These are phyloP conservation scores for Thelonectria rubi DNA, from an alignment of 2,329 filamentous ascomycete species.

Conservation along the genomic window DNA sequence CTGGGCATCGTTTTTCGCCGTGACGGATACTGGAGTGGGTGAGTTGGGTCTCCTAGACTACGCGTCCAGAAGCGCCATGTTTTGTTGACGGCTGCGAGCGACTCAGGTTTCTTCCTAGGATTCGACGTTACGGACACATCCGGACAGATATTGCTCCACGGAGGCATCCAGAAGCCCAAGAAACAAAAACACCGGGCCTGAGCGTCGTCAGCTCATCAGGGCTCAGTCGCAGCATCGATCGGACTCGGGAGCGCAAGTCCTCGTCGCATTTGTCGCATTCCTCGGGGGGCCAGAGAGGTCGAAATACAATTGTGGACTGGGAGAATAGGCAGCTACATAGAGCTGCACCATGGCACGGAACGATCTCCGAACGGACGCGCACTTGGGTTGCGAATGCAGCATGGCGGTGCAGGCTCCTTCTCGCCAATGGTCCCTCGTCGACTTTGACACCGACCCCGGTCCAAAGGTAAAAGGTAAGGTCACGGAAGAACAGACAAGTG, in stretches of 20 bases:
- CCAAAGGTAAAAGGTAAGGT: not conserved
- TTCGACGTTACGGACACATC: not conserved
- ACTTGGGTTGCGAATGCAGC: constrained; percentile 30
- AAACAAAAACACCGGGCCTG: not conserved
- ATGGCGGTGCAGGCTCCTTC: constrained; percentile 32
- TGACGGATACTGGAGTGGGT: not conserved
- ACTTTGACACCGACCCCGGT: constrained; percentile 9
- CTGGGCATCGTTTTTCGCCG: constrained; percentile 10
- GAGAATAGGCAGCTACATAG: constrained; percentile 32
- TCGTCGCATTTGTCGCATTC: constrained; percentile 19
- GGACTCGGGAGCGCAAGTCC: constrained; percentile 25
- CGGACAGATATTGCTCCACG: not conserved
- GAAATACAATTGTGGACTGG: not conserved
- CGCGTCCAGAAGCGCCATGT: constrained; percentile 8
- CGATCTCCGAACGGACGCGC: constrained; percentile 18
- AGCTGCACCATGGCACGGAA: constrained; percentile 21
- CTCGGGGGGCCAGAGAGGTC: constrained; percentile 26
- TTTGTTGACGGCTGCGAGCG: not conserved
- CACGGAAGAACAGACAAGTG: constrained; percentile 21
- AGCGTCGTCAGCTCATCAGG: constrained; percentile 35
- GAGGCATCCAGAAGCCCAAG: not conserved
- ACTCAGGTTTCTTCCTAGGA: not conserved
- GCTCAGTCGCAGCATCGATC: constrained; percentile 32
- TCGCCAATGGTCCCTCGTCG: constrained; percentile 9
- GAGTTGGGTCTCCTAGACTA: constrained; percentile 23